These are phyloP conservation scores for Acanthamoeba culbertsoni DNA, from an alignment of 208 protist genomes.

Conservation along the genomic window DNA sequence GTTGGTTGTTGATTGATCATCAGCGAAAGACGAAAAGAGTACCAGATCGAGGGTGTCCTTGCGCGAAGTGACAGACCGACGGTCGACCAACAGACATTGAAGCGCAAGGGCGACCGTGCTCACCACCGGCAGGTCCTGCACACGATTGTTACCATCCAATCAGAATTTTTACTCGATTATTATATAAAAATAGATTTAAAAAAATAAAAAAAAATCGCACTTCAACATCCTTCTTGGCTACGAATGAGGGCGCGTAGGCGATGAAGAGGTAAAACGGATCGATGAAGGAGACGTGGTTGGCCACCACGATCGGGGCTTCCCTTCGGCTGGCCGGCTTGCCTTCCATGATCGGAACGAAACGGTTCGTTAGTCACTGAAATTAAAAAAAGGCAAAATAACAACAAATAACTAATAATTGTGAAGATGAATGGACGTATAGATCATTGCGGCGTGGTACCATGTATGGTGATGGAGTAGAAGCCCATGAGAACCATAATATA, in stretches of 20 bases:
- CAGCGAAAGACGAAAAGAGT: no score
- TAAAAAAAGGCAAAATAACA: background rate
- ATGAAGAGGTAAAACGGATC: conserved; percentile 39
- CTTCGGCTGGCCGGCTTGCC: background rate
- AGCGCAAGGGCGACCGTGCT: background rate
- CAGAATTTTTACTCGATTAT: no score
- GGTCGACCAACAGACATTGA: background rate
- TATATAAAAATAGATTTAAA: no score
- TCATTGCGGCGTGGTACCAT: background rate
- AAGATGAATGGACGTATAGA: background rate
- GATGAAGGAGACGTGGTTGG: conserved; percentile 24
- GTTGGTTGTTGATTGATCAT: no score
- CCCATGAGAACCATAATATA: conserved; percentile 15
- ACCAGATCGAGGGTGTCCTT: background rate
- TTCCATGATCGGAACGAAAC: background rate
- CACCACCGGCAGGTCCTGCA: background rate
- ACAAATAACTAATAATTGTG: background rate
- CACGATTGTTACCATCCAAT: no score
- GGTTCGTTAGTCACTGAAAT: no score
- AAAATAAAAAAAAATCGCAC: no score
- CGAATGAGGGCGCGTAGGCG: background rate
- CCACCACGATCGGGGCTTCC: background rate
- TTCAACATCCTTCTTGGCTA: background rate
- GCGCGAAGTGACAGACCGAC: background rate
- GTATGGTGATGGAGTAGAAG: background rate